A percentile compares a stretch with the other conserved stretches of the same genome.
These are phyloP conservation scores for Mycena pura DNA, from an alignment of 768 basidiomycete species.

Conservation along the genomic window DNA sequence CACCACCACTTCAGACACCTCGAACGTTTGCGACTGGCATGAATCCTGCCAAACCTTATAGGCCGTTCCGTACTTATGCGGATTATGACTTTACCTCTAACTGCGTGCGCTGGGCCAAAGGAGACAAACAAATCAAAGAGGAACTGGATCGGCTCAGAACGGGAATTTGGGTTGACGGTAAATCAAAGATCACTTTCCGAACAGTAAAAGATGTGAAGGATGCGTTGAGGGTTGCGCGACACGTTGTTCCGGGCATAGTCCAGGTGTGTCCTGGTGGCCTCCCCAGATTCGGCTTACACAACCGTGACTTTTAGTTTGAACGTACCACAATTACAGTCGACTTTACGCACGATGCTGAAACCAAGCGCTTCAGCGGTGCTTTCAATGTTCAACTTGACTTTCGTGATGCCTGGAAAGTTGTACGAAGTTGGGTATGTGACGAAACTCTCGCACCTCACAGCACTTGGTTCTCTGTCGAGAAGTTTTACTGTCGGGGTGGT, in stretches of 20 bases:
- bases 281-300: background rate
- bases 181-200: background rate
- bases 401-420: background rate
- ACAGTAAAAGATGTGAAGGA: background rate
- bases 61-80: background rate
- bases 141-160: background rate
- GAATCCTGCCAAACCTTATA: background rate
- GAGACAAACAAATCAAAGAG: background rate
- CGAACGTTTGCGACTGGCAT: background rate
- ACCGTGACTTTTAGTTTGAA: slow-evolving; percentile 5
- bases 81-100: background rate
- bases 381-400: background rate
- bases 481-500: background rate
- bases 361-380: background rate
- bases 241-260: background rate
- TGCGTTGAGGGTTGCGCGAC: background rate
- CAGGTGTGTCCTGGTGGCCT: background rate
- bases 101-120: background rate
- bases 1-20: background rate
- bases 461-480: background rate
- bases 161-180: background rate
- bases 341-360: background rate
- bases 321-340: background rate
- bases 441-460: background rate
- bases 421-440: background rate